Evolutionary conservation across 768 basidiomycete genomes (phyloP), one percentile per base, ranked within the genome.

Genomic region (Solioccasus polychromus): DNA sequence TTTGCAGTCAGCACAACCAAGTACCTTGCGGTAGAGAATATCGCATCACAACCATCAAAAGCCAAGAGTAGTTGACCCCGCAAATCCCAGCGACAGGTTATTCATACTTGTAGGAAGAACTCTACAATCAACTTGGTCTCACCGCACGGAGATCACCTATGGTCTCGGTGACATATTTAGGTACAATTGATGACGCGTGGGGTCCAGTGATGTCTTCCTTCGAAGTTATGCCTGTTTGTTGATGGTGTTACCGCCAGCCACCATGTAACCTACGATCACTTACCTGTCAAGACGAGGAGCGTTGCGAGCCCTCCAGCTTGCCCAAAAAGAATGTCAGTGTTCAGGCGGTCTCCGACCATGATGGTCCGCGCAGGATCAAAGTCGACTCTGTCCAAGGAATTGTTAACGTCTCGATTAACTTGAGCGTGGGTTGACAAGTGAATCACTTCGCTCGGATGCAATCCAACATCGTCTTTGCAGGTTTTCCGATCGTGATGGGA

Each of bases 271-370:
- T 25, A 30, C 3, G 11, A 34, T 42, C 48, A 54, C 67, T 52
- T 61, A 88, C 92, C 93, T n/a, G 91, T 93, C 55, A 98, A 70
- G 45, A 98, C 95, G 32, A 97, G 82, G 45, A 97, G 72, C 0
- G 95, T 97, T 15, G 85, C 66, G 18, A 96, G 75, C 22, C 91
- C 91, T 32, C 92, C 91, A 36, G 79, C 78, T 62, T 89, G 77
- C 39, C 95, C 96, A 59, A 98, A 99, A 41, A 88, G 68, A 56
- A 99, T 97, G 67, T 99, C 95, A 5, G 96, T 98, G 63, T 90
- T 87, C 53, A 99, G 75, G 49, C 95, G 80, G 69, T 99, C 95
- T 32, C 95, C 95, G 35, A 98, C 75, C 92, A 99, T 97, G 63
- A 98, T 82, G 14, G 94, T 93, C 42, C 83, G 74, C 49, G 76